A percentile compares a stretch with the other conserved stretches of the same genome.
Evolutionary conservation across 768 basidiomycete species (phyloP).

Genomic region (Royoungia palumana): DNA sequence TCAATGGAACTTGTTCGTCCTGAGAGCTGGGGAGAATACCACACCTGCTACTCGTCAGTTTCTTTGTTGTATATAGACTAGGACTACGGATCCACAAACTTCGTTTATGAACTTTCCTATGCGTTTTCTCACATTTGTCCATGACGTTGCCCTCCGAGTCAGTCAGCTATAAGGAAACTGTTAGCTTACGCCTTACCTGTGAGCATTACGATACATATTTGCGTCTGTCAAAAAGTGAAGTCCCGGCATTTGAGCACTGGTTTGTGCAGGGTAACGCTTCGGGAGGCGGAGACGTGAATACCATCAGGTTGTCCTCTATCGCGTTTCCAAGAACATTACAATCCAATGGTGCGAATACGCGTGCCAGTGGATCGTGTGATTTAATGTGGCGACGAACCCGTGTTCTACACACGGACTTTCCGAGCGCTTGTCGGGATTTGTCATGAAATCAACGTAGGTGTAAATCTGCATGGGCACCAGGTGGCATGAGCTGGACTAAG

Average conservation of each 20-base stretch:
- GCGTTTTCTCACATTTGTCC: slow-evolving; percentile 38
- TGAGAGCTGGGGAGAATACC: slow-evolving; percentile 6
- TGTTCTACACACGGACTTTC: not conserved
- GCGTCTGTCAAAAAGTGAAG: slow-evolving; percentile 25
- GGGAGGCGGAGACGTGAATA: slow-evolving; percentile 23
- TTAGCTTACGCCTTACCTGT: slow-evolving; percentile 13
- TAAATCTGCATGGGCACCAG: no score
- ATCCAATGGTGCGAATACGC: slow-evolving; percentile 11
- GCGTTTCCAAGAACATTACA: slow-evolving; percentile 16
- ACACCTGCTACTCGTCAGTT: slow-evolving; percentile 13
- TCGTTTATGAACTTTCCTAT: slow-evolving; percentile 37
- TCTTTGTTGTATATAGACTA: not conserved
- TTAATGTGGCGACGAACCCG: slow-evolving; percentile 13
- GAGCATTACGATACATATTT: slow-evolving; percentile 45
- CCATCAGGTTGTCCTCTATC: slow-evolving; percentile 10
- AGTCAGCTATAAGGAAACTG: not conserved
- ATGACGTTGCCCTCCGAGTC: not conserved
- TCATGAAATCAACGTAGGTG: slow-evolving; percentile 3
- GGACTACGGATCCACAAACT: slow-evolving; percentile 17
- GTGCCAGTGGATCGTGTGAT: slow-evolving; percentile 19
- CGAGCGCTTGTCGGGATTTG: not conserved
- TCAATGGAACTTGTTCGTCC: not conserved
- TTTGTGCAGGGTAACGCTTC: slow-evolving; percentile 34
- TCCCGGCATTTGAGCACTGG: slow-evolving; percentile 29
- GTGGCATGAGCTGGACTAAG: no score